Conservation (phyloP, 495 filamentous ascomycete species). For the Podospora didyma region DNA sequence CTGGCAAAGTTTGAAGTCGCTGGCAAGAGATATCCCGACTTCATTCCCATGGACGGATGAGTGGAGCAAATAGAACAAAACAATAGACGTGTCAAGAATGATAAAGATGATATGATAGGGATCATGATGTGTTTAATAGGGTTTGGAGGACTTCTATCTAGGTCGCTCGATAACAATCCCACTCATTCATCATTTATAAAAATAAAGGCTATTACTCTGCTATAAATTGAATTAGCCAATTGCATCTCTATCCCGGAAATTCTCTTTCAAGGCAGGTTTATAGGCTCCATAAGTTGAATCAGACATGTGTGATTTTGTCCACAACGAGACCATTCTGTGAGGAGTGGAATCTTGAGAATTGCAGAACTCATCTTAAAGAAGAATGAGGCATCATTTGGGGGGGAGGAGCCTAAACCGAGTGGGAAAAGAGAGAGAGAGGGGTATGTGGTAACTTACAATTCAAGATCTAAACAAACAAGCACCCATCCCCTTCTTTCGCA, state of each 20-base stretch:
- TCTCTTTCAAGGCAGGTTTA: neutral
- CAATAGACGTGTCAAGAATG: neutral
- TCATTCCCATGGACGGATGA: slow-evolving; percentile 31
- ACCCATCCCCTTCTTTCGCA: neutral
- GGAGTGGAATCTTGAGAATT: slow-evolving; percentile 46
- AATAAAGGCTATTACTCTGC: no score
- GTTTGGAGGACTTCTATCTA: no score
- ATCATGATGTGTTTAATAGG: no score
- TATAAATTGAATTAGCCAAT: no score
- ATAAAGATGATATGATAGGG: neutral
- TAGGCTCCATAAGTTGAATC: neutral
- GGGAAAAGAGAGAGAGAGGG: neutral
- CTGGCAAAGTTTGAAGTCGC: slow-evolving; percentile 38
- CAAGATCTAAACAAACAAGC: neutral
- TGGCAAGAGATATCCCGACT: slow-evolving; percentile 38
- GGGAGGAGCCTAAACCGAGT: neutral
- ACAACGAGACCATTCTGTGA: neutral
- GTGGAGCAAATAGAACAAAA: neutral
- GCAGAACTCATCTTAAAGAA: slow-evolving; percentile 54
- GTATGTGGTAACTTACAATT: slow-evolving; percentile 1
- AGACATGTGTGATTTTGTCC: neutral
- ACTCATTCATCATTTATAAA: no score
- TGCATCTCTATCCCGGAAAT: no score
- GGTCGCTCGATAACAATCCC: no score
- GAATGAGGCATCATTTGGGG: slow-evolving; percentile 44